Evolutionary conservation across 2,329 filamentous ascomycete species (phyloP).

Genomic region (Calonectria naviculata): DNA sequence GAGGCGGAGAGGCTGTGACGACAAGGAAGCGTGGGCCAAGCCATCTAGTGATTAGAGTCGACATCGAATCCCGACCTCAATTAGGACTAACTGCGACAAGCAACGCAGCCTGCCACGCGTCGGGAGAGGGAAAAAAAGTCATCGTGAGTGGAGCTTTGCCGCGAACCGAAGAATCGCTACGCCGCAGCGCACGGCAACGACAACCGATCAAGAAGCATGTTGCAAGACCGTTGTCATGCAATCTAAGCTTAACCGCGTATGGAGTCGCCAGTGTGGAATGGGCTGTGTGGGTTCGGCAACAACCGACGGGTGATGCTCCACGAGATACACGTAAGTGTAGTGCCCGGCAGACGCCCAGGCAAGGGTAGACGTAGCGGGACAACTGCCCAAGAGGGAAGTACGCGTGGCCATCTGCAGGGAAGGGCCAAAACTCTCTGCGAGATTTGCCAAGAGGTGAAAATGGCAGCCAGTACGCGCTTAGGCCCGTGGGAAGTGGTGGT

Average conservation of each 20-base stretch:
- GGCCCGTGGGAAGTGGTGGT: background rate
- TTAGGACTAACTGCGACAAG: background rate
- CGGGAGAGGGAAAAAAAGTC: background rate
- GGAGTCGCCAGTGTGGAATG: background rate
- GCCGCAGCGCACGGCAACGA: background rate
- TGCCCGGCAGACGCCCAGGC: background rate
- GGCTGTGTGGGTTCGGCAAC: background rate
- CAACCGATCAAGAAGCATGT: background rate
- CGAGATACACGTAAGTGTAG: background rate
- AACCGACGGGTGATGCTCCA: background rate
- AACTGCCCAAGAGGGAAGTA: background rate
- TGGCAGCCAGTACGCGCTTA: background rate
- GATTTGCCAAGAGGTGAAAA: background rate
- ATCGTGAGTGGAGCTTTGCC: slow-evolving; percentile 4
- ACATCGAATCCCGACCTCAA: background rate
- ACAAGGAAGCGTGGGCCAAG: background rate
- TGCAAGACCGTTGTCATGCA: background rate
- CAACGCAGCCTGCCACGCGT: slow-evolving; percentile 8
- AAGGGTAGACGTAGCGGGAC: background rate
- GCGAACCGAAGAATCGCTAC: background rate
- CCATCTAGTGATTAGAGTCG: background rate
- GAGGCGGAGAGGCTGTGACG: background rate
- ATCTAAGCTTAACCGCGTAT: slow-evolving; percentile 9
- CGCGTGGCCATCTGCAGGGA: background rate
- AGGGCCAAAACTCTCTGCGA: background rate